Evolutionary conservation across 176 grass and related monocot species (phyloP).

Genomic region (Musa itinerans): DNA sequence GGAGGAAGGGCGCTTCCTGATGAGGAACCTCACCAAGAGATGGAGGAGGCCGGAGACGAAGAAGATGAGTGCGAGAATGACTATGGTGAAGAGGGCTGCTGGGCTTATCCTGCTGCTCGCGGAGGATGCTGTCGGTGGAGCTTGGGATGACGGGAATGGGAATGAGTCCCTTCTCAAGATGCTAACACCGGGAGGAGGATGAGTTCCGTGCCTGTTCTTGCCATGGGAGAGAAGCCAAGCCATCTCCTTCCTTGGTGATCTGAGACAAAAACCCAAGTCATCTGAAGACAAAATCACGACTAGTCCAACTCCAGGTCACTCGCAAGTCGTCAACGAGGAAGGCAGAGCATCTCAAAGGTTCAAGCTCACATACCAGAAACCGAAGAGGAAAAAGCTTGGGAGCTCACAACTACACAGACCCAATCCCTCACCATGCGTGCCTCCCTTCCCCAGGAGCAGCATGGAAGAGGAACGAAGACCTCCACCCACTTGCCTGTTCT

Average conservation of each 20-base stretch:
- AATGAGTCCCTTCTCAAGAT: constrained; percentile 25
- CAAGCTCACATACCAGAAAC: too few relatives aligned
- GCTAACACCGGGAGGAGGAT: not conserved
- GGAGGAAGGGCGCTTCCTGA: constrained; percentile 42
- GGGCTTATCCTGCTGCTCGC: constrained; percentile 50
- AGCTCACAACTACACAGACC: too few relatives aligned
- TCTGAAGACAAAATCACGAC: constrained; percentile 7
- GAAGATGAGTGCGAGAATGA: constrained; percentile 75
- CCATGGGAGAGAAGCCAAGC: constrained; percentile 13
- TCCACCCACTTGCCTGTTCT: too few relatives aligned
- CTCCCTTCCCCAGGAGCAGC: too few relatives aligned
- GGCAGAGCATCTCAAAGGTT: too few relatives aligned
- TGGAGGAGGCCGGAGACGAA: constrained; percentile 62
- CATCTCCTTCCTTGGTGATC: constrained; percentile 31
- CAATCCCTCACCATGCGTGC: too few relatives aligned
- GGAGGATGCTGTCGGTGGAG: constrained; percentile 18
- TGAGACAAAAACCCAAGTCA: constrained; percentile 23
- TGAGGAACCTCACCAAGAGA: constrained; percentile 58
- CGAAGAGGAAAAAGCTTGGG: too few relatives aligned
- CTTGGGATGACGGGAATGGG: constrained; percentile 15
- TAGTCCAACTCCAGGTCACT: not conserved
- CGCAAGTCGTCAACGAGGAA: too few relatives aligned
- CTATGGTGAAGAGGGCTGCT: constrained; percentile 68
- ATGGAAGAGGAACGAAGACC: too few relatives aligned
- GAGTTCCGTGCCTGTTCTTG: constrained; percentile 6